A percentile compares a stretch with the other conserved stretches of the same genome.
Evolutionary conservation across 2,329 filamentous ascomycete species (phyloP).

Genomic region (Trichoderma harzianum): DNA sequence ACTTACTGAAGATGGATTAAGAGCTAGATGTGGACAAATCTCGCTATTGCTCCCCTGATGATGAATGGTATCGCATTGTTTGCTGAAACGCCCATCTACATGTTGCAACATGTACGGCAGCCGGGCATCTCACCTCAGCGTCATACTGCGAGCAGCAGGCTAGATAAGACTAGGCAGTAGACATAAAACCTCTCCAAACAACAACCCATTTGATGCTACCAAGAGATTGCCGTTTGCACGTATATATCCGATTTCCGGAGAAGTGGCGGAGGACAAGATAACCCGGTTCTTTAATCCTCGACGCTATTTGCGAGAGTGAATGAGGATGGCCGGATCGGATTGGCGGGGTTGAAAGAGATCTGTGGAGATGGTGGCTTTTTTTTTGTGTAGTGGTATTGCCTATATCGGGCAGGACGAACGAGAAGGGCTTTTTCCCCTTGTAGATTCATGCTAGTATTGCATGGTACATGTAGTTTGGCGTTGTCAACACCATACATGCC

Average conservation of each 20-base stretch:
- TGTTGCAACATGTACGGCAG: neutral
- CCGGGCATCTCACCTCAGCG: neutral
- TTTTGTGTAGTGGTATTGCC: conserved; percentile 6
- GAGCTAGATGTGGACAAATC: neutral
- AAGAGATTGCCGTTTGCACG: too few species aligned
- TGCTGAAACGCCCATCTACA: neutral
- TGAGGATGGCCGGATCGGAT: neutral
- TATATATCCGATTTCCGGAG: neutral
- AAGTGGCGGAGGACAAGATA: neutral
- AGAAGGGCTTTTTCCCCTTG: neutral
- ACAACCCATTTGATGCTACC: neutral
- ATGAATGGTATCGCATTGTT: too few species aligned
- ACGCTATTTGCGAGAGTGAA: neutral
- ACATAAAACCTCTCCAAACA: neutral
- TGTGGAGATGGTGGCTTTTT: conserved; percentile 12
- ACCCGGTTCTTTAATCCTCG: neutral
- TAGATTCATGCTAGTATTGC: neutral
- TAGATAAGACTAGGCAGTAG: neutral
- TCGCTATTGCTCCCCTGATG: neutral
- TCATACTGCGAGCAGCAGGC: neutral
- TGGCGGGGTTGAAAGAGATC: neutral
- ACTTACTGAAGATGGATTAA: too few species aligned
- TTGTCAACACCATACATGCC: neutral
- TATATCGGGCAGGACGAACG: neutral
- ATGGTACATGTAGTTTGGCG: neutral